Percentiles rank a stretch among this genome's conserved stretches.
These are phyloP conservation scores for Eremomyces bilateralis DNA, from an alignment of 495 filamentous ascomycete genomes.

Conservation along the genomic window DNA sequence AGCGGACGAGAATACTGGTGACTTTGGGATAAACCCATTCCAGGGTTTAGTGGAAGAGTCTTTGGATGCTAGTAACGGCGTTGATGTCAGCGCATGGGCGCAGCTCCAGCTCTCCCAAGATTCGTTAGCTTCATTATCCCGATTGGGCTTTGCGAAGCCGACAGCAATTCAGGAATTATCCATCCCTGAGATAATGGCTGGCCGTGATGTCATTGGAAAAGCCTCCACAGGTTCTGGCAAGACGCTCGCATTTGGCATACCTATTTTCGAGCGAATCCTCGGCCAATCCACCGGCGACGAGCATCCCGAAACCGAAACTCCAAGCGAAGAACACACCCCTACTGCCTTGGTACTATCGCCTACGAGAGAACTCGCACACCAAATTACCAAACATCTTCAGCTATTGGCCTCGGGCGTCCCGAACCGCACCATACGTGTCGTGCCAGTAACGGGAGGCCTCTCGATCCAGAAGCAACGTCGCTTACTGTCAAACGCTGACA, in stretches of 20 bases:
- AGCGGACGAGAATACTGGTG: constrained; percentile 1
- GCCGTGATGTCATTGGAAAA: constrained; percentile 62
- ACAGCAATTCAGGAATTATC: constrained; percentile 55
- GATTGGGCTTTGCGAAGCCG: constrained; percentile 55
- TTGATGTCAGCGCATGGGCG: constrained; percentile 57
- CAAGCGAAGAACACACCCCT: constrained; percentile 26
- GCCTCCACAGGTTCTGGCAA: constrained; percentile 70
- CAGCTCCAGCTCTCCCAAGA: constrained; percentile 44
- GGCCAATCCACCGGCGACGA: constrained; percentile 17
- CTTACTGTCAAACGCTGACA: constrained; percentile 50
- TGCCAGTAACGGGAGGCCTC: constrained; percentile 82
- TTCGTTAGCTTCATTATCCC: constrained; percentile 50
- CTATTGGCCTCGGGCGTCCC: constrained; percentile 40
- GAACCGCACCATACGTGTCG: constrained; percentile 59
- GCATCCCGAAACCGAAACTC: constrained; percentile 5
- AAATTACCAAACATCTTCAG: constrained; percentile 61
- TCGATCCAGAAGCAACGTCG: constrained; percentile 85
- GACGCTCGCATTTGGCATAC: constrained; percentile 64
- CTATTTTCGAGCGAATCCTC: constrained; percentile 47
- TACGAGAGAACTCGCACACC: constrained; percentile 82
- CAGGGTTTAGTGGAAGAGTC: constrained; percentile 8
- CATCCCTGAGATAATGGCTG: constrained; percentile 54
- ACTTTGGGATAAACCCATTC: constrained; percentile 2
- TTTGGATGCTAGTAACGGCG: constrained; percentile 10
- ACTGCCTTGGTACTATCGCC: constrained; percentile 82